These are phyloP conservation scores for Beauveria rudraprayagi DNA, from an alignment of 2,329 filamentous ascomycete species.

Conservation along the genomic window DNA sequence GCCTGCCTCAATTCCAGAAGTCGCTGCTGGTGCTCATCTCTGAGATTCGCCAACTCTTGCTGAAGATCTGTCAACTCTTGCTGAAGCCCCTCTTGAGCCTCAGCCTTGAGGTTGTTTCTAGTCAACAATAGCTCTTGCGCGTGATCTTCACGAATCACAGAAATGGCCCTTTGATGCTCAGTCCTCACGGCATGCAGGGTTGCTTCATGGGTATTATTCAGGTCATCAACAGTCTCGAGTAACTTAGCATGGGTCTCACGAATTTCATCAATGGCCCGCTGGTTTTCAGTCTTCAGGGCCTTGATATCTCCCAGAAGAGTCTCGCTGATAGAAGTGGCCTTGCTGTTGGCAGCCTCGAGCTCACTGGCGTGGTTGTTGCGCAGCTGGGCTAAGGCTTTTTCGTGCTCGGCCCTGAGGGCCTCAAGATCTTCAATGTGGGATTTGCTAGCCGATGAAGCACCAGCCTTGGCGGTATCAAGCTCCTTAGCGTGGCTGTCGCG, in stretches of 20 bases:
- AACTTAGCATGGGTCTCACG: slow-evolving; percentile 25
- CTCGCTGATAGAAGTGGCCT: slow-evolving; percentile 22
- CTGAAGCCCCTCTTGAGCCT: background rate
- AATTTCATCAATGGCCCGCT: slow-evolving; percentile 38
- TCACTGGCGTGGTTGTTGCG: slow-evolving; percentile 33
- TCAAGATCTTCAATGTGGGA: slow-evolving; percentile 43
- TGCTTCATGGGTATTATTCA: slow-evolving; percentile 16
- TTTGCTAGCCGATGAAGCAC: slow-evolving; percentile 37
- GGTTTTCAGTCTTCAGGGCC: slow-evolving; percentile 37
- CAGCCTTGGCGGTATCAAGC: slow-evolving; percentile 49
- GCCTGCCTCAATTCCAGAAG: slow-evolving; percentile 33
- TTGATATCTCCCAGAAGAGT: slow-evolving; percentile 17
- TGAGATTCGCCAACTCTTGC: background rate
- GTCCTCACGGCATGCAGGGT: slow-evolving; percentile 38
- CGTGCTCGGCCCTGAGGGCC: slow-evolving; percentile 47
- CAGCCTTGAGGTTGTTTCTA: slow-evolving; percentile 28
- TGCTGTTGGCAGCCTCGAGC: slow-evolving; percentile 32
- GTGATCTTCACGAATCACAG: slow-evolving; percentile 31
- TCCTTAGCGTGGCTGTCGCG: slow-evolving; percentile 51
- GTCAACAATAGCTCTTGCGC: slow-evolving; percentile 34
- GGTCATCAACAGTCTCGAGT: slow-evolving; percentile 18
- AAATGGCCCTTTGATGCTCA: slow-evolving; percentile 46
- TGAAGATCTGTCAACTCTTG: background rate
- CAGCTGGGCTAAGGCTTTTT: slow-evolving; percentile 37
- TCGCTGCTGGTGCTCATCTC: slow-evolving; percentile 47